Evolutionary conservation across 139 green algal species (phyloP).

Genomic region (Tetradesmus lagerheimii): DNA sequence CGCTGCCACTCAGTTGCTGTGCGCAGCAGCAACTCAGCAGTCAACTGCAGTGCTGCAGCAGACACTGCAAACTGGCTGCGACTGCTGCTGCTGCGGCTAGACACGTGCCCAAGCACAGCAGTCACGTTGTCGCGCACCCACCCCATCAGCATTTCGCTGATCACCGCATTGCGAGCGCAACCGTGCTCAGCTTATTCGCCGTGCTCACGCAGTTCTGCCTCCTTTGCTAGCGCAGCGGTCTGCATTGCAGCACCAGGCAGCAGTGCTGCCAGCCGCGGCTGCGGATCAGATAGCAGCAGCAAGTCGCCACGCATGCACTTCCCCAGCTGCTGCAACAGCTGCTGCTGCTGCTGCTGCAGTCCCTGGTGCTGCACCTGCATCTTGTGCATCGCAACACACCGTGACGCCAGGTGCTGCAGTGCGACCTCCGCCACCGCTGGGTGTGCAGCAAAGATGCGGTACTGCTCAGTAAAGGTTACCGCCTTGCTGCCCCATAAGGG

Average conservation of each 20-base stretch:
- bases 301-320: not conserved
- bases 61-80: not conserved
- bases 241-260: not conserved
- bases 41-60: not conserved
- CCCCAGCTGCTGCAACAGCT: not conserved
- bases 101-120: too few relatives aligned
- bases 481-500: too few relatives aligned
- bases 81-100: too few relatives aligned
- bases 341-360: not conserved
- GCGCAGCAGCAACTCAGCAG: not conserved
- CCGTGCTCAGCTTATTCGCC: not conserved
- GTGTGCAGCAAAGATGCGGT: not conserved
- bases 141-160: not conserved
- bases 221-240: too few relatives aligned
- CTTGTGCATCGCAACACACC: not conserved
- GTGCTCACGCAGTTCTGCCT: not conserved
- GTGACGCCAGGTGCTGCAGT: not conserved
- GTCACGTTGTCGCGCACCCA: too few relatives aligned
- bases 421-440: not conserved
- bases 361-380: not conserved
- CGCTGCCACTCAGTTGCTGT: not conserved
- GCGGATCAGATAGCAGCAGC: not conserved
- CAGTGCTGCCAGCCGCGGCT: not conserved
- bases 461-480: too few relatives aligned
- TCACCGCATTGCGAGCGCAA: too few relatives aligned